Conservation (phyloP, 768 basidiomycete species). For the Ephemerocybe angulata region DNA sequence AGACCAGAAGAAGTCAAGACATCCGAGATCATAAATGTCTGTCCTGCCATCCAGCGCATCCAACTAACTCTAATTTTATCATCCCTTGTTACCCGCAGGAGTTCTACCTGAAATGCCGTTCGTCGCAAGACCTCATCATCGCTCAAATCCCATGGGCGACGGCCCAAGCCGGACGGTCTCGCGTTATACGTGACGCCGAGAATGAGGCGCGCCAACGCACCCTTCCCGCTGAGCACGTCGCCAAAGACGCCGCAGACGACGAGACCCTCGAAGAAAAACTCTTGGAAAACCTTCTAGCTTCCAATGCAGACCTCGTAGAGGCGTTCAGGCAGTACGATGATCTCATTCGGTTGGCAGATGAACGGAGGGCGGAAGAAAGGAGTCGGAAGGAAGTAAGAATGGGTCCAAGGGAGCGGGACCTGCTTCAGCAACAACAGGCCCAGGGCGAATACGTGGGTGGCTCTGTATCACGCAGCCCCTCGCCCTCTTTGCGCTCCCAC, state of each 20-base stretch:
- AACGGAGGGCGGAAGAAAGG: conserved; percentile 62
- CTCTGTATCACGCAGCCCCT: conserved; percentile 41
- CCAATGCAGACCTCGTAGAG: conserved; percentile 67
- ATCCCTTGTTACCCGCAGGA: conserved; percentile 49
- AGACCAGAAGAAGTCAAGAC: conserved; percentile 67
- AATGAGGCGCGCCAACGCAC: conserved; percentile 16
- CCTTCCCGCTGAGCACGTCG: background rate
- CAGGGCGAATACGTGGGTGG: conserved; percentile 32
- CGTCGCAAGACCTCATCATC: conserved; percentile 80
- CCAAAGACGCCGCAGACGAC: conserved; percentile 25
- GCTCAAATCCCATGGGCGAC: conserved; percentile 92
- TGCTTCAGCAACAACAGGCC: conserved; percentile 32
- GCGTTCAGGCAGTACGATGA: conserved; percentile 77
- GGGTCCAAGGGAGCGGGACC: conserved; percentile 40
- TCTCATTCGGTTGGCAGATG: conserved; percentile 60
- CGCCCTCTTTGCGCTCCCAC: conserved; percentile 38
- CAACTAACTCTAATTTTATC: background rate
- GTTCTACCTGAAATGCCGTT: conserved; percentile 73
- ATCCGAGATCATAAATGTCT: conserved; percentile 64
- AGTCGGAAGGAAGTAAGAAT: conserved; percentile 67
- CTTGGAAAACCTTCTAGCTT: conserved; percentile 65
- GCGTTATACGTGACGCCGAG: conserved; percentile 31
- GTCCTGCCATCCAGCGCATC: conserved; percentile 19
- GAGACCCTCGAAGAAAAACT: conserved; percentile 72
- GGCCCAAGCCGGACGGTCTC: conserved; percentile 72